phyloP scores from a whole-genome alignment of 2,329 filamentous ascomycete species.

The Podosphaera aphanis region DNA sequence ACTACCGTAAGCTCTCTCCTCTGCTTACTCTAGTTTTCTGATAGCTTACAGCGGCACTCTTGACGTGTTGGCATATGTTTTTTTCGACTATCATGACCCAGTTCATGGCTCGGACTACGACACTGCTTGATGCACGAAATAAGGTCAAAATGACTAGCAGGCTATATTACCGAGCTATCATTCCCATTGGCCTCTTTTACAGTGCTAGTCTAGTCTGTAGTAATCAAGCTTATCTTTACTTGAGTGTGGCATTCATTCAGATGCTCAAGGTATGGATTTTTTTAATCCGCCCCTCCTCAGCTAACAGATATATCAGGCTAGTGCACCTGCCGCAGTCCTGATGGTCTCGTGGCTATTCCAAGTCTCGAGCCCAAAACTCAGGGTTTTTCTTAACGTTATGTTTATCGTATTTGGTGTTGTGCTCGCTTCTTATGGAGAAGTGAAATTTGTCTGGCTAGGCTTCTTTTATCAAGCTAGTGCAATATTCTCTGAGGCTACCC shows the following conservation, averaged over 20 bases:
- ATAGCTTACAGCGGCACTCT: constrained; percentile 33
- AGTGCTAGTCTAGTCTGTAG: constrained; percentile 83
- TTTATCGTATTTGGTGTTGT: constrained; percentile 82
- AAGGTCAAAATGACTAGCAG: constrained; percentile 91
- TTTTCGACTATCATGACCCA: constrained; percentile 90
- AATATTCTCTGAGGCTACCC: constrained; percentile 57
- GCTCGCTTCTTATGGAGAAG: constrained; percentile 82
- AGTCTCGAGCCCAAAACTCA: constrained; percentile 58
- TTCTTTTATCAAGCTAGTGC: constrained; percentile 57
- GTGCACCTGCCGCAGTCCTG: constrained; percentile 76
- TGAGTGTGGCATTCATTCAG: constrained; percentile 88
- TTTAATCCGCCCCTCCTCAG: background rate
- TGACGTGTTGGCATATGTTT: constrained; percentile 82
- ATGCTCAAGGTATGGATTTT: constrained; percentile 58
- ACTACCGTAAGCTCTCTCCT: constrained; percentile 4
- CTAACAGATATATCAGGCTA: constrained; percentile 29
- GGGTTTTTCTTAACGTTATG: constrained; percentile 71
- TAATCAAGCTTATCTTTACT: constrained; percentile 81
- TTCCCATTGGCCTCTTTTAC: constrained; percentile 87
- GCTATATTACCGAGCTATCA: constrained; percentile 73
- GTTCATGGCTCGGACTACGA: constrained; percentile 68
- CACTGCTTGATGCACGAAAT: constrained; percentile 73
- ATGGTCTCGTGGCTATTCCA: constrained; percentile 70
- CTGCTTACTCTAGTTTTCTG: constrained; percentile 1
- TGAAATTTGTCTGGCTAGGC: constrained; percentile 63